Evolutionary conservation across 1,139 yeast genomes (phyloP).

Genomic region (Pichia sp.): DNA sequence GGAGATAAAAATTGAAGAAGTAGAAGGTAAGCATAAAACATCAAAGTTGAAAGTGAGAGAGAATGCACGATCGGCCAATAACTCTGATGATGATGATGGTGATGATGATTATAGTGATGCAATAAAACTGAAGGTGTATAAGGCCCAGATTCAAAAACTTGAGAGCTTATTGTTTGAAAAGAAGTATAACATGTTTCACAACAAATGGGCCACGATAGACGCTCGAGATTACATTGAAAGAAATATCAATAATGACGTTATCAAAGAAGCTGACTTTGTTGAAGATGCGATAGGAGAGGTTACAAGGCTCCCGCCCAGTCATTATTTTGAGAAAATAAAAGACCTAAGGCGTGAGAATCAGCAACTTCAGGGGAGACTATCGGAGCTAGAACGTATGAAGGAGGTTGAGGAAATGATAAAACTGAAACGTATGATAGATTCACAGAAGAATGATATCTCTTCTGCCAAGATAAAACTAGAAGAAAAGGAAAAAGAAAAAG

Average conservation of each 20-base stretch:
- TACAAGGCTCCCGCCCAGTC: slow-evolving; percentile 24
- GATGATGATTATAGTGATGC: not conserved
- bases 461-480: slow-evolving; percentile 18
- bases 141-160: slow-evolving; percentile 51
- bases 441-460: slow-evolving; percentile 16
- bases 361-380: slow-evolving; percentile 15
- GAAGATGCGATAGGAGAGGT: slow-evolving; percentile 15
- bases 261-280: not conserved
- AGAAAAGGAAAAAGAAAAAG: slow-evolving; percentile 14
- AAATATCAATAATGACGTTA: not conserved
- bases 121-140: slow-evolving; percentile 36
- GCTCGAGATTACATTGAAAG: not conserved
- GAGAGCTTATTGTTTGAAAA: slow-evolving; percentile 64
- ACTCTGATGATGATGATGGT: too few relatives aligned
- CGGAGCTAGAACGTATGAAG: slow-evolving; percentile 17
- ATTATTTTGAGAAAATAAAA: slow-evolving; percentile 28
- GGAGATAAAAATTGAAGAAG: slow-evolving; percentile 14
- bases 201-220: slow-evolving; percentile 22
- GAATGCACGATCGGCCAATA: too few relatives aligned
- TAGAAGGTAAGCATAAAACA: not conserved
- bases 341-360: slow-evolving; percentile 29
- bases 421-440: slow-evolving; percentile 16
- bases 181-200: slow-evolving; percentile 46
- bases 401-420: slow-evolving; percentile 21
- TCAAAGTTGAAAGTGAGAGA: slow-evolving; percentile 7